Base-by-base conservation (phyloP, 257 asterid species). In the Haberlea rhodopensis region DNA sequence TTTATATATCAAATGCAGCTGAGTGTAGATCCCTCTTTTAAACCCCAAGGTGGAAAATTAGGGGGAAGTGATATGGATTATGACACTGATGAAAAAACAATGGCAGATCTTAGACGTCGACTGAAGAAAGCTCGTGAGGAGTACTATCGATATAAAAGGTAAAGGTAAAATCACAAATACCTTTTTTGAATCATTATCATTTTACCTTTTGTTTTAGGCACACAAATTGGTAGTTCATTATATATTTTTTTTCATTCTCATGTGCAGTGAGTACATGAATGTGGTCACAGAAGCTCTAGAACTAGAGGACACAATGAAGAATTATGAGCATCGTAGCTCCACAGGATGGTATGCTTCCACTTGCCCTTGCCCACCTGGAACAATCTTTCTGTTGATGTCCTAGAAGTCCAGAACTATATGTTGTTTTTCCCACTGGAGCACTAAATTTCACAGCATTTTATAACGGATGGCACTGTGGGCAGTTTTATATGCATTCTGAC, bases 41-140 rank as follows among this genome's bases (percentile, higher is more conserved):
- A 83, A 76, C 96, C 90, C 5, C 90, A 85, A 83, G 96, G 96
- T 37, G 91, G 96, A 24, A 83, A 73, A 60, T 75, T 85, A 32
- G 92, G 95, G 61, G 90, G 80, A 83, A 82, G 73, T 74, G 96
- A 88, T 63, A 83, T 85, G 96, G 96, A 85, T 63, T 88, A 85
- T 64, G 94, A 88, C 75, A 80, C 90, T 71, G 96, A 88, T 78
- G 75, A 63, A 53, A 87, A 85, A 76, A 64, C 84, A 76, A 88
- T 88, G 96, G 96, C 94, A 5, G 63, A 76, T 68, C 90, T 88
- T 64, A 83, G 96, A 63, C 90, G 94, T 31, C 84, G 82, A 27
- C 84, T 88, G 62, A 71, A 70, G 77, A 83, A 43, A 81, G 87
- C 96, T 73, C 80, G 85, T 71, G 90, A 74, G 72, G 75, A 71